Base-by-base conservation (phyloP, 202 grass and related monocot species). In the Bolboschoenoplectus hybrid region DNA sequence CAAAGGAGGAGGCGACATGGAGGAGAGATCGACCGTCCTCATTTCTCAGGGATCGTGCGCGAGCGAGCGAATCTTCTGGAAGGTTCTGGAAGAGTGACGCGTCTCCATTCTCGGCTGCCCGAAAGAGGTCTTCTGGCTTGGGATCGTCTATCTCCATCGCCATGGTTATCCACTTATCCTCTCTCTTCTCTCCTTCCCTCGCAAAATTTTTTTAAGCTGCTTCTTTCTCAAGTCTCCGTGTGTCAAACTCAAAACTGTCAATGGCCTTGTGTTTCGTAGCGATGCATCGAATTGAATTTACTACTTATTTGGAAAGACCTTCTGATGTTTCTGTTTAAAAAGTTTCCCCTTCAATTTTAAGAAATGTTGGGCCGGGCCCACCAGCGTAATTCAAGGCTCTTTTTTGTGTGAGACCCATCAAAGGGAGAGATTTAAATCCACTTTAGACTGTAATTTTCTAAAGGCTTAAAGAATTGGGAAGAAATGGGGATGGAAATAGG, bases 11-110 rank as follows among this genome's bases (percentile, higher is more conserved):
- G 51, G 96, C 91, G 26, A 94, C 96, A 82, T 98, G 93, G 87
- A 98, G 82, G 46, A 98, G 91, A 57, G 90, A 96, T 34, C 96
- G 93, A 74, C 87, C 88, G 80, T 98, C 96, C 74, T 98, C 93
- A 64, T 98, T 90, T 73, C 86, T 92, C 32, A 91, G 82, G 7
- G 82, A 86, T 57, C 86, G 91, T n/a, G 76, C 90, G 6, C 82
- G 65, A 40, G 13, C 80, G 55, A 97, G 93, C 39, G 72, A 82
- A 83, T 89, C 80, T 50, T 82, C 67, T n/a, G 63, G 3, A 74
- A 94, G 91, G 74, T 88, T 90, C 69, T 90, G 70, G 85, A 96
- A 94, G 6, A 72, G 44, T 17, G 57, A 20, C 40, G 63, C 75
- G 16, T 89, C 90, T 2, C 93, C 93, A 9, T 89, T 87, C 64